Percentiles rank a stretch among this genome's conserved stretches.
phyloP scores from a whole-genome alignment of 768 basidiomycete genomes.

The Lactarius trivialis region DNA sequence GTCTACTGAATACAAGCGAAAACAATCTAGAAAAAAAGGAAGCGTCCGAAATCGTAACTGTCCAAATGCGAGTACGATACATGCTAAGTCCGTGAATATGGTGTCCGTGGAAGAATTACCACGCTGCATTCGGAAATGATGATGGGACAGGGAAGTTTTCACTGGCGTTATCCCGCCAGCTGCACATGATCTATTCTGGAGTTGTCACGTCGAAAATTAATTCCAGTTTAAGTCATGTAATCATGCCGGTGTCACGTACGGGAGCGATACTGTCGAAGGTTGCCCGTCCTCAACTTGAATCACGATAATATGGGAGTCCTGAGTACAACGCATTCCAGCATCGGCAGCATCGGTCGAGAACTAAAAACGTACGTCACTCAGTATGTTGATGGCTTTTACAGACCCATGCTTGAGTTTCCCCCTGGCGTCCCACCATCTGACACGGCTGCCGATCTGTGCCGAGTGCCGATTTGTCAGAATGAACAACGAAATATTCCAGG shows the following conservation, averaged over 20 bases:
- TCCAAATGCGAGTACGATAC: conserved; percentile 12
- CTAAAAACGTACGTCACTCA: conserved; percentile 47
- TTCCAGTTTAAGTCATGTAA: too few species aligned
- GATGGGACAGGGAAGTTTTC: neutral
- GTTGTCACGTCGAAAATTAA: neutral
- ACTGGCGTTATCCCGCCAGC: conserved; percentile 1
- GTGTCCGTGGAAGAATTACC: neutral
- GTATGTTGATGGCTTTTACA: conserved; percentile 46
- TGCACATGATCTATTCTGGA: conserved; percentile 17
- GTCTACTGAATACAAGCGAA: conserved; percentile 8
- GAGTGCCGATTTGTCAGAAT: conserved; percentile 6
- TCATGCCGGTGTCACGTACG: conserved; percentile 38
- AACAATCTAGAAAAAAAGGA: conserved; percentile 6
- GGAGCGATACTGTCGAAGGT: conserved; percentile 43
- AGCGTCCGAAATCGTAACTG: conserved; percentile 2
- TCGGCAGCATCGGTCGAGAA: neutral
- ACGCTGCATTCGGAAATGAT: neutral
- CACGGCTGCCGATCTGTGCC: conserved; percentile 55
- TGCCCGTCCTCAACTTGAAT: conserved; percentile 40
- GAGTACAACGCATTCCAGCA: conserved; percentile 10
- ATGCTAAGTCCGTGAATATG: neutral
- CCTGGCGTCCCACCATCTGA: conserved; percentile 56
- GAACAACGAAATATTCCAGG: neutral
- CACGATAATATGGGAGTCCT: conserved; percentile 56
- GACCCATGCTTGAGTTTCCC: conserved; percentile 54